Evolutionary conservation across 202 grass and related monocot species (phyloP).

Genomic region (Digitaria exilis): DNA sequence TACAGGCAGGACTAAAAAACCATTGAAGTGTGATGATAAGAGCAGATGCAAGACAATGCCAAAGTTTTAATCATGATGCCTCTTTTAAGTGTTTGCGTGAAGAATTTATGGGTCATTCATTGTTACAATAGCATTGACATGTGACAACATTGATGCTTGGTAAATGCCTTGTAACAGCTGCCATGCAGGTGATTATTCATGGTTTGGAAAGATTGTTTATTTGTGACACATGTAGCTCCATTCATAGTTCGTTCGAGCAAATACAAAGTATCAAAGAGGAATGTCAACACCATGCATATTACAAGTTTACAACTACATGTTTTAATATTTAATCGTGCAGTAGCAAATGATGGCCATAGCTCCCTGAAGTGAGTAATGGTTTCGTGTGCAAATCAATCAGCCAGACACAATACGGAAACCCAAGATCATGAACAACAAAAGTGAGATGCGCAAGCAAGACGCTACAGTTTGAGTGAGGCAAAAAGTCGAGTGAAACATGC

Average conservation of each 20-base stretch:
- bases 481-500: too few species aligned
- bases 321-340: background rate
- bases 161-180: too few species aligned
- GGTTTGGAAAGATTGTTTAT: background rate
- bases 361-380: background rate
- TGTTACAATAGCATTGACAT: too few species aligned
- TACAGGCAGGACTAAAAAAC: background rate
- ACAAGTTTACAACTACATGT: background rate
- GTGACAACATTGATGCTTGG: too few species aligned
- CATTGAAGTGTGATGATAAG: too few species aligned
- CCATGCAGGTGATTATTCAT: background rate
- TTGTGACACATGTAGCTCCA: too few species aligned
- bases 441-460: background rate
- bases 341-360: too few species aligned
- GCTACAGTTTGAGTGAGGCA: conserved; percentile 19
- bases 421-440: background rate
- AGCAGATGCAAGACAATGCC: background rate
- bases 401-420: background rate
- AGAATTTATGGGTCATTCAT: background rate
- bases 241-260: too few species aligned
- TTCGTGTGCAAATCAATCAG: background rate
- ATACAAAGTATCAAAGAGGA: background rate
- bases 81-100: background rate
- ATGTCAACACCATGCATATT: background rate
- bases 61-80: background rate